Base-by-base conservation (phyloP, 495 filamentous ascomycete species). In the Talaromyces adpressus region DNA sequence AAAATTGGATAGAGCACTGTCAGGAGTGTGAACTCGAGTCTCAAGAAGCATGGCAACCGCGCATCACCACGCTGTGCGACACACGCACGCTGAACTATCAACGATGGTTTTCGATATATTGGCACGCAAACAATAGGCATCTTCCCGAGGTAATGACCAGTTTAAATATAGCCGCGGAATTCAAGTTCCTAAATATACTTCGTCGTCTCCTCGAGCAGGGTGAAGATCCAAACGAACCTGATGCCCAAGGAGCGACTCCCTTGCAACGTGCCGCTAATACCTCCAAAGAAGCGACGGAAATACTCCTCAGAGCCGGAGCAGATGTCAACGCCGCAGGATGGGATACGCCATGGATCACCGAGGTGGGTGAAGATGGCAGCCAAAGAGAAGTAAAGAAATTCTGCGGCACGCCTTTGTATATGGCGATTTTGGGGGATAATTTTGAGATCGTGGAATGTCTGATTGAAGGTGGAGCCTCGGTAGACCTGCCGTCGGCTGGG, bases 1-100 rank as follows among this genome's bases (percentile, higher is more conserved):
- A 11, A 57, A 22, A 69, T 64, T 78, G 75, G 75, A 61, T 20
- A 27, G 22, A n/a, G 27, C 75, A 78, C 52, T 68, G 62, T 60
- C 22, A 65, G 51, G 25, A 66, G 6, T 59, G 29, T 27, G 29
- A 0, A 32, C 57, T 59, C 30, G 57, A 59, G 6, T 59, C 57
- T 36, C 57, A 59, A 30, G 34, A 59, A 59, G 16, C 29, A 8
- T 59, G 57, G 57, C 57, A 30, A 8, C n/a, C 57, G 23, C 29
- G 57, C 11, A 59, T 59, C n/a, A 36, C 57, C 29, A 5, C 32
- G 20, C 57, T 59, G 11, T 59, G 57, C 20, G 18, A 59, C n/a
- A 20, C 57, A 59, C 27, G 30, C 57, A 34, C 57, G 29, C 6
- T 39, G 57, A 23, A n/a, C 3, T 59, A 18, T 59, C 25, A 59